Conservation (phyloP, 768 basidiomycete genomes). For the Cantharellus cinnabarinus region DNA sequence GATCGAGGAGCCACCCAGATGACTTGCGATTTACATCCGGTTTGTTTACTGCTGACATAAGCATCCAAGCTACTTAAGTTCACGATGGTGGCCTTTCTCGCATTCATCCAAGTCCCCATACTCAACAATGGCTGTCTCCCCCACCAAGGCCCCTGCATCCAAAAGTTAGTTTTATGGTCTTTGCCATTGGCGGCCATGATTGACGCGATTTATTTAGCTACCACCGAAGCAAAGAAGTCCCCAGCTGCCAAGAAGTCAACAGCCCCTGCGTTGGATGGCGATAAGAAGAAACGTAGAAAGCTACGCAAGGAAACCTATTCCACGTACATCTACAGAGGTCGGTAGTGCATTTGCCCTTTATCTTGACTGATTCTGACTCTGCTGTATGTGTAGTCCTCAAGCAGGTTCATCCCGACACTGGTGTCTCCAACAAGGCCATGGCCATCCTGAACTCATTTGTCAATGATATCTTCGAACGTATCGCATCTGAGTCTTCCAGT, state of each 20-base stretch:
- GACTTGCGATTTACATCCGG: background rate
- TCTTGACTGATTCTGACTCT: background rate
- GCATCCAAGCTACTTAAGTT: background rate
- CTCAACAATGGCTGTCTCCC: conserved; percentile 16
- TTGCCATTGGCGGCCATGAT: background rate
- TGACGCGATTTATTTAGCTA: conserved; percentile 18
- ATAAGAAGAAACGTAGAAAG: conserved; percentile 69
- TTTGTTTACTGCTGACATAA: background rate
- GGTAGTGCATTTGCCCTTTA: conserved; percentile 10
- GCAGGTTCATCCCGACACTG: conserved; percentile 95
- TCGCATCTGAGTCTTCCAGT: conserved; percentile 81
- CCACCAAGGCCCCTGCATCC: conserved; percentile 28
- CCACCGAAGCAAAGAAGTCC: conserved; percentile 38
- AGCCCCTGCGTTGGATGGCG: conserved; percentile 37
- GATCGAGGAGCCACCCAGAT: background rate
- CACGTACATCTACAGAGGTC: conserved; percentile 88
- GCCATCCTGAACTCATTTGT: conserved; percentile 83
- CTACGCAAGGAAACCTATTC: conserved; percentile 80
- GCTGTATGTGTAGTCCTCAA: conserved; percentile 46
- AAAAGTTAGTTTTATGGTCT: conserved; percentile 17
- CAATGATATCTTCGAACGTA: conserved; percentile 86
- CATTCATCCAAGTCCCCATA: background rate
- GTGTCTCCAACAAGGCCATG: conserved; percentile 97
- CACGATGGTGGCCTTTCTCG: conserved; percentile 17
- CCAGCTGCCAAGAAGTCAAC: conserved; percentile 28